Percentiles rank a stretch among this genome's conserved stretches.
These are phyloP conservation scores for Phyllosticta ampelicida DNA, from an alignment of 2,329 filamentous ascomycete genomes.

Conservation along the genomic window DNA sequence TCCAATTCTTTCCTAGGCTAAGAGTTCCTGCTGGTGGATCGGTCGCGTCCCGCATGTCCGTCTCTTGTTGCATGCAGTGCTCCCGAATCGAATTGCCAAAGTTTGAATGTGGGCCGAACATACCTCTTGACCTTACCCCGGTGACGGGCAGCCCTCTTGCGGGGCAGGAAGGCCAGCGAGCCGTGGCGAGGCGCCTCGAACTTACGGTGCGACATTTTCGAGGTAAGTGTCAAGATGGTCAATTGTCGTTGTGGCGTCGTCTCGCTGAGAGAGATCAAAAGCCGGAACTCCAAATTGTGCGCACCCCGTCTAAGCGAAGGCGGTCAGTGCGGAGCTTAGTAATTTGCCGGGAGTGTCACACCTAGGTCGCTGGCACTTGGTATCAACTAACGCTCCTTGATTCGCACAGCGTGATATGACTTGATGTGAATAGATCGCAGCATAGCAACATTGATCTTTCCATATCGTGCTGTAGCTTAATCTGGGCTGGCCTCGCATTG, in stretches of 20 bases:
- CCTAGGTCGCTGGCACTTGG: too few species aligned
- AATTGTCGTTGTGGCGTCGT: conserved; percentile 10
- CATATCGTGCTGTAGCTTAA: too few species aligned
- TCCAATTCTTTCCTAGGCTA: not conserved
- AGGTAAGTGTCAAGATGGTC: not conserved
- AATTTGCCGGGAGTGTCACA: not conserved
- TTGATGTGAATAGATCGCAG: too few species aligned
- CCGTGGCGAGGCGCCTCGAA: conserved; percentile 91
- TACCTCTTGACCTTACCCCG: conserved; percentile 98
- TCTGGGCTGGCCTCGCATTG: too few species aligned
- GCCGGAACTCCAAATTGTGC: conserved; percentile 4
- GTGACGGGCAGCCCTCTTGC: conserved; percentile 87
- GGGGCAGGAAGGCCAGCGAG: conserved; percentile 47
- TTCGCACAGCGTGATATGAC: too few species aligned
- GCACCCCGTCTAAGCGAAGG: conserved; percentile 1
- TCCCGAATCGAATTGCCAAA: conserved; percentile 5
- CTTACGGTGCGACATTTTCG: conserved; percentile 49
- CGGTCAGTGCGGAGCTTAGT: not conserved
- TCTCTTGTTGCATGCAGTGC: not conserved
- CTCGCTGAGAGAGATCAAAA: conserved; percentile 1
- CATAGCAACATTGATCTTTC: too few species aligned
- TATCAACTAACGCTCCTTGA: too few species aligned
- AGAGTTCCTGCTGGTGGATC: not conserved
- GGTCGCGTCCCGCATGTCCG: not conserved
- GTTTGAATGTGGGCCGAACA: conserved; percentile 31